Conservation (phyloP, 352 stramenopile species). For the Globisporangium yorkense region DNA sequence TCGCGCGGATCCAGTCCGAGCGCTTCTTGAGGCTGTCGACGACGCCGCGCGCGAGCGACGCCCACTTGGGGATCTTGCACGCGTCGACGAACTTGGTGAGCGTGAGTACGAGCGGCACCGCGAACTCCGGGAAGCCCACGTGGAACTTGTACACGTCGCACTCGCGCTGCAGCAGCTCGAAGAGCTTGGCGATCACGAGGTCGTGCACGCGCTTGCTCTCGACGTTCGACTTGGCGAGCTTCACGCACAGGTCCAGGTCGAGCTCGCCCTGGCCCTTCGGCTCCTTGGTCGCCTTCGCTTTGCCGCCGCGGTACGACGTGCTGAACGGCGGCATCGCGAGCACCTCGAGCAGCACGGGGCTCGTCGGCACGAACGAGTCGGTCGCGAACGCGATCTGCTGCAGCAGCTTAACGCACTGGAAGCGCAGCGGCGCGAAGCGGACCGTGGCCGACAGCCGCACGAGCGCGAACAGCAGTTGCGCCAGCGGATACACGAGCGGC, state of each 20-base stretch:
- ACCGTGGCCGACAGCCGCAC: constrained; percentile 75
- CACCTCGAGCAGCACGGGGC: constrained; percentile 91
- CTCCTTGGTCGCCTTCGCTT: constrained; percentile 34
- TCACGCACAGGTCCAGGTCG: constrained; percentile 83
- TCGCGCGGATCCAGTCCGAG: constrained; percentile 79
- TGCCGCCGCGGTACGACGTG: constrained; percentile 69
- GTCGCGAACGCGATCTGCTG: constrained; percentile 94
- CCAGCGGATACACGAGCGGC: constrained; percentile 94
- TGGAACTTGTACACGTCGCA: constrained; percentile 95
- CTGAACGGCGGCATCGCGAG: constrained; percentile 89
- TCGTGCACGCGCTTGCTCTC: constrained; percentile 87
- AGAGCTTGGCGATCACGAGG: constrained; percentile 87
- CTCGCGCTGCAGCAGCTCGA: constrained; percentile 93
- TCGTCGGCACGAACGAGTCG: constrained; percentile 95
- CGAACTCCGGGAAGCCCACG: constrained; percentile 94
- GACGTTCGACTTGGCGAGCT: constrained; percentile 89
- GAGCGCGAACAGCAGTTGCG: constrained; percentile 83
- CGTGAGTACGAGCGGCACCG: constrained; percentile 80
- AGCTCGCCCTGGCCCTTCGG: constrained; percentile 38
- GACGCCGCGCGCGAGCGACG: constrained; percentile 54
- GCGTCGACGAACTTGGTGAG: constrained; percentile 89
- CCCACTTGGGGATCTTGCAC: constrained; percentile 75
- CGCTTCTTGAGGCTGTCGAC: constrained; percentile 69
- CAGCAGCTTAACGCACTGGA: constrained; percentile 96
- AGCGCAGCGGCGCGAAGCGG: constrained; percentile 89